phyloP scores from a whole-genome alignment of 257 asterid species.

The Nicotiana sylvestris region DNA sequence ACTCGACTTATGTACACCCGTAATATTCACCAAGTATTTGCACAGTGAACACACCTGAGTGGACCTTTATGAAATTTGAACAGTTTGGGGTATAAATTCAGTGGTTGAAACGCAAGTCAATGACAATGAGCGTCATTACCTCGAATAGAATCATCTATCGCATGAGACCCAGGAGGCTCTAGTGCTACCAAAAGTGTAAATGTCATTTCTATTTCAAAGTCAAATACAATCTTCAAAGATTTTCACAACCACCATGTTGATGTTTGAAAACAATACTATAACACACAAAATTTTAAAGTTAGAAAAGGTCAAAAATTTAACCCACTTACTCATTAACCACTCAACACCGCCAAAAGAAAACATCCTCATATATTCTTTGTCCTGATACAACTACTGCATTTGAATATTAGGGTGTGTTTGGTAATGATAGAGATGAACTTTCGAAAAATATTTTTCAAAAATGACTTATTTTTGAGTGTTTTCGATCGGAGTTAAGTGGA shows the following conservation, averaged over 20 bases:
- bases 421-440: background rate
- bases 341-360: background rate
- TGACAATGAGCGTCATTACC: background rate
- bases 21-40: too few species aligned
- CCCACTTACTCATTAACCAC: constrained; percentile 9
- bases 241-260: constrained; percentile 10
- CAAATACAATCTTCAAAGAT: background rate
- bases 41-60: background rate
- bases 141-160: background rate
- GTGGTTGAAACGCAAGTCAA: background rate
- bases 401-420: background rate
- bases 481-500: background rate
- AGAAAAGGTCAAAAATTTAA: background rate
- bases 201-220: background rate
- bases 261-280: background rate
- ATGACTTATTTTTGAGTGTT: background rate
- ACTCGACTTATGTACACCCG: too few species aligned
- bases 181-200: constrained; percentile 1
- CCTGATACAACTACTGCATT: background rate
- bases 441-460: too few species aligned
- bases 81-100: background rate
- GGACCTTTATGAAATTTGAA: background rate
- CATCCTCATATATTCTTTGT: background rate
- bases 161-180: background rate
- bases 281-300: background rate